Conservation (phyloP, 2,329 filamentous ascomycete species). For the Fusarium armeniacum region DNA sequence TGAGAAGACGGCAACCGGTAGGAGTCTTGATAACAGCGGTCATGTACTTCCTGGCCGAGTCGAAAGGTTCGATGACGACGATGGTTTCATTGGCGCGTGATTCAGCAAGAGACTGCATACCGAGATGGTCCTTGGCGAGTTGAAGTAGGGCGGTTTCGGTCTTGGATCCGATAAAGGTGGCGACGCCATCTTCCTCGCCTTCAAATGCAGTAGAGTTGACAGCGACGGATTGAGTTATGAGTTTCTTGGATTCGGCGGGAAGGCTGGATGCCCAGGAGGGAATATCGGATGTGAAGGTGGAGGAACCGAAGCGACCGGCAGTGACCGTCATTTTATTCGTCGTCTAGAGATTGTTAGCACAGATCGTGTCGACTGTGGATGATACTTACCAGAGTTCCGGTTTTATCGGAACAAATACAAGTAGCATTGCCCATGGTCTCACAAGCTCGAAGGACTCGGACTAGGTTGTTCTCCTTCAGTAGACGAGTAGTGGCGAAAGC, state of each 20-base stretch:
- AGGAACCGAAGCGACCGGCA: constrained; percentile 69
- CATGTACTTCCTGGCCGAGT: constrained; percentile 82
- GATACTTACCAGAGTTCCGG: constrained; percentile 65
- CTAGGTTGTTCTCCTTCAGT: constrained; percentile 82
- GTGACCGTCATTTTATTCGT: constrained; percentile 79
- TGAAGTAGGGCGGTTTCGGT: constrained; percentile 80
- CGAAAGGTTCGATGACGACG: constrained; percentile 80
- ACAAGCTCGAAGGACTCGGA: constrained; percentile 81
- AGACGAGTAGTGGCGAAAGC: constrained; percentile 83
- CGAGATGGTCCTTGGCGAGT: constrained; percentile 75
- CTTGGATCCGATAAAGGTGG: constrained; percentile 81
- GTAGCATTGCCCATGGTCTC: constrained; percentile 87
- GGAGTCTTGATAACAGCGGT: constrained; percentile 69
- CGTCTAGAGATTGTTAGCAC: background rate
- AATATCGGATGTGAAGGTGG: constrained; percentile 52
- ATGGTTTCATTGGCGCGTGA: constrained; percentile 71
- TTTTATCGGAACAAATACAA: constrained; percentile 77
- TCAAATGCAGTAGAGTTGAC: constrained; percentile 83
- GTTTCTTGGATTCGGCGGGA: constrained; percentile 45
- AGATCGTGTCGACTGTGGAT: fast-evolving
- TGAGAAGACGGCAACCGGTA: constrained; percentile 68
- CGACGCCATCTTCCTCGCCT: constrained; percentile 74
- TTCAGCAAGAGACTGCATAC: constrained; percentile 74
- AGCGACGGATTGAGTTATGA: constrained; percentile 61
- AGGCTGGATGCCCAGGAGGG: constrained; percentile 41